Evolutionary conservation across 1,284 basidiomycete species (phyloP).

Genomic region (Cerioporus squamosus): DNA sequence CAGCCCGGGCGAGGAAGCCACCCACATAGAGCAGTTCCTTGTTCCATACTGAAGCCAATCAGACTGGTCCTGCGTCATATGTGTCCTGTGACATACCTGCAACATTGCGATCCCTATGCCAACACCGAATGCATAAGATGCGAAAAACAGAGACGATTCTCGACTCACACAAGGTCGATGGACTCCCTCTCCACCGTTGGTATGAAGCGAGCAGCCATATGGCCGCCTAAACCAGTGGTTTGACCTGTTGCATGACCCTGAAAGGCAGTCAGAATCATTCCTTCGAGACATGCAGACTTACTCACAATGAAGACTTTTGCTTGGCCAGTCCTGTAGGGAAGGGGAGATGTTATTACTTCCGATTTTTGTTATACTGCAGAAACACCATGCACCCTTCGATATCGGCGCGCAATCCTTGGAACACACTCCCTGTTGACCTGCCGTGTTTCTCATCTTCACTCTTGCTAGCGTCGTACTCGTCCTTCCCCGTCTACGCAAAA

Average conservation of each 20-base stretch:
- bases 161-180: constrained; percentile 80
- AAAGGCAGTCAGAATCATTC: constrained; percentile 11
- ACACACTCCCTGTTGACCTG: constrained; percentile 75
- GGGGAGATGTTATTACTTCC: constrained; percentile 16
- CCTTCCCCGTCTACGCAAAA: constrained; percentile 75
- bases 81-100: constrained; percentile 49
- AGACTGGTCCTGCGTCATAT: neutral
- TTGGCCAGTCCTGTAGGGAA: constrained; percentile 52
- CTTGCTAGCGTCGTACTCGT: constrained; percentile 82
- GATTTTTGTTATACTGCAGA: neutral
- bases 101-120: constrained; percentile 72
- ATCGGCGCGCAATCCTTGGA: constrained; percentile 85
- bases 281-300: neutral
- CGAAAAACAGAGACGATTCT: constrained; percentile 14
- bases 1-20: constrained; percentile 79
- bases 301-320: constrained; percentile 81
- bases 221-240: constrained; percentile 92
- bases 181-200: constrained; percentile 97
- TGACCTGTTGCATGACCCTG: constrained; percentile 86
- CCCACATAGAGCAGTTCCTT: constrained; percentile 86
- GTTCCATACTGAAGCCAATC: constrained; percentile 72
- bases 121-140: constrained; percentile 20
- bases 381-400: constrained; percentile 65
- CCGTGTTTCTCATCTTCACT: constrained; percentile 66
- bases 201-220: constrained; percentile 92